Conservation (phyloP, 2,329 filamentous ascomycete species). For the Exophiala oligosperma region DNA sequence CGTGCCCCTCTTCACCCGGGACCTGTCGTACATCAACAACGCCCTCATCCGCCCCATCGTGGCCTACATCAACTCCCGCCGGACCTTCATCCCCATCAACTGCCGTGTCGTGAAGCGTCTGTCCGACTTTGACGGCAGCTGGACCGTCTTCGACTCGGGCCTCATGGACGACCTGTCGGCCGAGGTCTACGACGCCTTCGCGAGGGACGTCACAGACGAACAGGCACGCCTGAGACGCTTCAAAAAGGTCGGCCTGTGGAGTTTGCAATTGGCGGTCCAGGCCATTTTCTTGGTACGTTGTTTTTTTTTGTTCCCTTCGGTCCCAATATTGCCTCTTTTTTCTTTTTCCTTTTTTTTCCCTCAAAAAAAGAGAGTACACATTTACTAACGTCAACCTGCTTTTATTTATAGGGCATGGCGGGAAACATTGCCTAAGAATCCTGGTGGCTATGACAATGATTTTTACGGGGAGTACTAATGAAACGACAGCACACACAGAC, state of each 20-base stretch:
- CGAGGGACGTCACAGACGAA: constrained; percentile 84
- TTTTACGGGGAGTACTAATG: background rate
- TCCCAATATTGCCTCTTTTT: background rate
- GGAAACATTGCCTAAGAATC: constrained; percentile 25
- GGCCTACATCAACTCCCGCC: constrained; percentile 94
- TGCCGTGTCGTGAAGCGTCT: constrained; percentile 90
- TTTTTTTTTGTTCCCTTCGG: background rate
- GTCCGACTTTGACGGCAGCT: constrained; percentile 89
- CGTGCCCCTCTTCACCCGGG: constrained; percentile 86
- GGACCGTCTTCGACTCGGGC: constrained; percentile 91
- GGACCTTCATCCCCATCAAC: constrained; percentile 91
- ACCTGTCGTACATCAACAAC: constrained; percentile 94
- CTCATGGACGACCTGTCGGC: constrained; percentile 90
- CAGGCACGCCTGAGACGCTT: constrained; percentile 82
- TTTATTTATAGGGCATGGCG: constrained; percentile 25
- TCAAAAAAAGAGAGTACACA: too few species aligned
- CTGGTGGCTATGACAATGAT: background rate
- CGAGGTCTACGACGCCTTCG: constrained; percentile 91
- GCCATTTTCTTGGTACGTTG: constrained; percentile 81
- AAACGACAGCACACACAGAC: background rate
- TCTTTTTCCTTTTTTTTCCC: background rate
- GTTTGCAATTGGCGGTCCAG: constrained; percentile 85
- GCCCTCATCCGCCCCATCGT: constrained; percentile 94
- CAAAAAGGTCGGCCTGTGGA: constrained; percentile 97
- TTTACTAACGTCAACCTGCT: too few species aligned